phyloP scores from a whole-genome alignment of 441 rosid species.

The Manihot esculenta region DNA sequence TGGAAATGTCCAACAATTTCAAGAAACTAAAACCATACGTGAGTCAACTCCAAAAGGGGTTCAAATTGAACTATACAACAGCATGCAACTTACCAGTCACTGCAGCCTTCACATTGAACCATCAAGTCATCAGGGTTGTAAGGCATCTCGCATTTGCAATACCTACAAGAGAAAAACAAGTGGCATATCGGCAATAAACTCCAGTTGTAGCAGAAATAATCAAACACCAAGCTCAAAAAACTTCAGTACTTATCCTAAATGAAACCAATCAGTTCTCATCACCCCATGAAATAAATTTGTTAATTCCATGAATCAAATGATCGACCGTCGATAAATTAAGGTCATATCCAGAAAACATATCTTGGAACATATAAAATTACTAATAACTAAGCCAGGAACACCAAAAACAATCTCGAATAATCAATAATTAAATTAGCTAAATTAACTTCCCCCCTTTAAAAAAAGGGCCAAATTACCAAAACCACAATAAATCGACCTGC shows the following conservation, averaged over 20 bases:
- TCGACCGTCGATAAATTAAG: not conserved
- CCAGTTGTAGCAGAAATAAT: not conserved
- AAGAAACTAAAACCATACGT: not conserved
- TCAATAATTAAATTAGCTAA: no score
- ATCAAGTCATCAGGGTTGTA: constrained; percentile 48
- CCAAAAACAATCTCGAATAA: not conserved
- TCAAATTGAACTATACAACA: not conserved
- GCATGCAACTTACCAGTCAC: constrained; percentile 44
- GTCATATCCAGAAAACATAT: not conserved
- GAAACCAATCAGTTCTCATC: not conserved
- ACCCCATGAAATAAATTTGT: not conserved
- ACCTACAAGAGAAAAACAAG: constrained; percentile 23
- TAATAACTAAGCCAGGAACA: not conserved
- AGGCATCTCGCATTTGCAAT: constrained; percentile 52
- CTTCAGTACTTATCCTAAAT: not conserved
- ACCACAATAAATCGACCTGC: not conserved
- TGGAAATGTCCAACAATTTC: not conserved
- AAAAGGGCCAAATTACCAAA: not conserved
- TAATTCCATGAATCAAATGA: not conserved
- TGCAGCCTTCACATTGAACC: constrained; percentile 48
- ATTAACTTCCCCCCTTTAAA: no score
- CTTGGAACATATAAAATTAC: not conserved
- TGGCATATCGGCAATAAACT: not conserved
- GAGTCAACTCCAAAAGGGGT: not conserved
- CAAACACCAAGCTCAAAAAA: not conserved